A percentile compares a stretch with the other conserved stretches of the same genome.
These are phyloP conservation scores for Oidiodendron maius DNA, from an alignment of 495 filamentous ascomycete genomes.

Conservation along the genomic window DNA sequence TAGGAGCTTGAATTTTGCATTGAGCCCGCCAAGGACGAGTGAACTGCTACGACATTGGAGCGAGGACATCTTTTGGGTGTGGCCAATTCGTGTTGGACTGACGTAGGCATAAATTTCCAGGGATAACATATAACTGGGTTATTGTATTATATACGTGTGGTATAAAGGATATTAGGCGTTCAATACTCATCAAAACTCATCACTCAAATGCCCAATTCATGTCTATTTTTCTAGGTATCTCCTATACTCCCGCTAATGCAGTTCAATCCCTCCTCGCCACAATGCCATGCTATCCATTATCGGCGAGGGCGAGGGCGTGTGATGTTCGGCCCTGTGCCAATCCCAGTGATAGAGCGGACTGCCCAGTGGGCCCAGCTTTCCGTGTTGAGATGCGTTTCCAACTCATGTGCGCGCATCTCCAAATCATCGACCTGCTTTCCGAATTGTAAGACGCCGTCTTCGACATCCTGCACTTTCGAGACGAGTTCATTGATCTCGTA, in stretches of 20 bases:
- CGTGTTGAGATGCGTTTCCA: slow-evolving; percentile 59
- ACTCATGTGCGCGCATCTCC: slow-evolving; percentile 64
- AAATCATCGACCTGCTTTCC: slow-evolving; percentile 73
- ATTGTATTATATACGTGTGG: slow-evolving; percentile 14
- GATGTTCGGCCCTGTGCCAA: slow-evolving; percentile 52
- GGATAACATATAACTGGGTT: not conserved
- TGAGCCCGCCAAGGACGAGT: too few relatives aligned
- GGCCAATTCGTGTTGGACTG: not conserved
- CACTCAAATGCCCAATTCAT: not conserved
- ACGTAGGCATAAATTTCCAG: not conserved
- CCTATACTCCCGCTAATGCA: slow-evolving; percentile 17
- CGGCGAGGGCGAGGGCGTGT: slow-evolving; percentile 17
- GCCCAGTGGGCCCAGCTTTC: slow-evolving; percentile 58
- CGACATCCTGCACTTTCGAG: slow-evolving; percentile 81
- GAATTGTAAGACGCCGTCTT: slow-evolving; percentile 75
- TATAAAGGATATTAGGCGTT: slow-evolving; percentile 18
- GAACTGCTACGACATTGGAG: too few relatives aligned
- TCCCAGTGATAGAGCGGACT: slow-evolving; percentile 50
- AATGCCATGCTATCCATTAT: not conserved
- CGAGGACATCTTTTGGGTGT: not conserved
- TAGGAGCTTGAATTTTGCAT: slow-evolving; percentile 5
- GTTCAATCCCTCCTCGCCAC: slow-evolving; percentile 5
- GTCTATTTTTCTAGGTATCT: slow-evolving; percentile 18
- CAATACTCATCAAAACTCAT: slow-evolving; percentile 3
- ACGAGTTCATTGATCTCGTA: slow-evolving; percentile 83